Evolutionary conservation across 148 eudicot species (phyloP), one percentile per base, ranked within the genome.

Genomic region (Polygonum maritimum): DNA sequence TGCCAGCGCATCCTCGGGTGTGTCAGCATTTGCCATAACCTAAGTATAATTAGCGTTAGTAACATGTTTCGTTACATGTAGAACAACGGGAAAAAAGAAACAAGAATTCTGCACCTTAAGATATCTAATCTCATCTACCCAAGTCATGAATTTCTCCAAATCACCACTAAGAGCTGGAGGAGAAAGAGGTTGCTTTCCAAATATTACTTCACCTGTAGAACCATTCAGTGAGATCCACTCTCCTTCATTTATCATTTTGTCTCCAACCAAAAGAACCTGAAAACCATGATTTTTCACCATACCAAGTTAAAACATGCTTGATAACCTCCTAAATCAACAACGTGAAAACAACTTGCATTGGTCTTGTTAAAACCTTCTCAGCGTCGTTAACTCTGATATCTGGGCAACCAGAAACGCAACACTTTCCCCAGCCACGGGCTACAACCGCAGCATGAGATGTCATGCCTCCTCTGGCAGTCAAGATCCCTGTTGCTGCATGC

Each of bases 341-440:
- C 0, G 33, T 65, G 9, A 36, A 35, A 3, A 14, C 12, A 35
- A 67, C 2, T 13, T 5, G 12, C 10, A 9, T 19, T 22, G 7
- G 1, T 5, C 11, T 10, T 3, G 39, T 26, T 26, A 35, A 35
- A 76, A 92, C 99, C 96, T 91, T 96, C 78, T 86, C 88, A 4
- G 81, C 75, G 35, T 96, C 97, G 79, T 88, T 89, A 58, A 92
- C 98, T 26, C 94, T 96, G 71, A 96, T 87, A 3, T 92, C 98
- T 38, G 94, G 83, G 87, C 99, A 96, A 60, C 99, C 99, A 73
- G 98, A 89, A 76, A 96, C 81, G 79, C 99, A 96, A 73, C 99
- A 96, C 80, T 96, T 96, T 48, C 99, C 99, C 99, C 99, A 92
- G 0, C 99, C 99, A 80, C 99, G 99, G 69, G 99, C 99, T 70